Evolutionary conservation across 495 filamentous ascomycete genomes (phyloP).

Genomic region (Penicillium goetzii): DNA sequence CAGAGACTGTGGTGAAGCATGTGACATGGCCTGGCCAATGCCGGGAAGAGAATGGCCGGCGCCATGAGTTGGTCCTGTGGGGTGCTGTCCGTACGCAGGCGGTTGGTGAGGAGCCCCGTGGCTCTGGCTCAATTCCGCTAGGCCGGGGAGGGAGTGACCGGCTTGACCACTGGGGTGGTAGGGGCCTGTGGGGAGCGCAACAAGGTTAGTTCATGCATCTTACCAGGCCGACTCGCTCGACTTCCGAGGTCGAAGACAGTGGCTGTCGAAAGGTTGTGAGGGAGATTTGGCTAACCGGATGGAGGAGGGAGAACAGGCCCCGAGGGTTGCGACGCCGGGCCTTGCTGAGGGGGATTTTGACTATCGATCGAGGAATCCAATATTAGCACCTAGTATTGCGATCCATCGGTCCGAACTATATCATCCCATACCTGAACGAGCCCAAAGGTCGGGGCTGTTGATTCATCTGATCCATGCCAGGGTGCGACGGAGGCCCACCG

Average conservation of each 20-base stretch:
- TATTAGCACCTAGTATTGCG: constrained; percentile 22
- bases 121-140: constrained; percentile 56
- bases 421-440: constrained; percentile 45
- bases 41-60: constrained; percentile 56
- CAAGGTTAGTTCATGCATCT: constrained; percentile 29
- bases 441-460: constrained; percentile 51
- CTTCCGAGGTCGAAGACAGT: not conserved
- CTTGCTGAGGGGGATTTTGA: constrained; percentile 54
- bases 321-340: constrained; percentile 50
- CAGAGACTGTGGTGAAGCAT: constrained; percentile 54
- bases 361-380: constrained; percentile 27
- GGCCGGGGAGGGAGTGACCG: constrained; percentile 55
- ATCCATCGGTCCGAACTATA: not conserved
- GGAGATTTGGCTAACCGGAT: constrained; percentile 44
- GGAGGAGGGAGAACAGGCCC: constrained; percentile 55
- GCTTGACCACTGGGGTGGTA: constrained; percentile 51
- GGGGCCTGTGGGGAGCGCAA: constrained; percentile 37
- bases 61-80: constrained; percentile 43
- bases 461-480: constrained; percentile 52
- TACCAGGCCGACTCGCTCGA: not conserved
- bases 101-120: constrained; percentile 54
- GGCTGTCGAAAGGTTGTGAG: not conserved
- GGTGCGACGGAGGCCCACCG: constrained; percentile 49
- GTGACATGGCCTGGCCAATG: constrained; percentile 56
- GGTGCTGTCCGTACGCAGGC: constrained; percentile 51